These are phyloP conservation scores for Blepharisma undulans DNA, from an alignment of 169 alveolate genomes.

Conservation along the genomic window DNA sequence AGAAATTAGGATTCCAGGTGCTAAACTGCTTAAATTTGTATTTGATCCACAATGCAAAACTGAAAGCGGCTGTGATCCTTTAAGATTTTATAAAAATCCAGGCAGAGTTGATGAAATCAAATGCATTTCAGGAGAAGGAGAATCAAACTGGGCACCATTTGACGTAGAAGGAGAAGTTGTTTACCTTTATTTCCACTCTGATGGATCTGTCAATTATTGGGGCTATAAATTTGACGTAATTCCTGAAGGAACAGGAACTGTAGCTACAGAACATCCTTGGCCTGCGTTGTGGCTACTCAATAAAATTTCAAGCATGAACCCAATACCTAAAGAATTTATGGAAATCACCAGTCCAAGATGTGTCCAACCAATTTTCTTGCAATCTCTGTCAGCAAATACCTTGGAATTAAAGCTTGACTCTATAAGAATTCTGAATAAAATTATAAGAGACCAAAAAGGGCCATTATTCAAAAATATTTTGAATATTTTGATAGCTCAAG, in stretches of 20 bases:
- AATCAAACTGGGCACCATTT: not conserved
- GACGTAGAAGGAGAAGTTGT: constrained; percentile 30
- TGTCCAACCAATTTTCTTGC: not conserved
- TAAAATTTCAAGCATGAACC: not conserved
- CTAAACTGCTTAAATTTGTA: not conserved
- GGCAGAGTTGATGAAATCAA: constrained; percentile 28
- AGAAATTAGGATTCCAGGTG: constrained; percentile 23
- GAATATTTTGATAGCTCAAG: not conserved
- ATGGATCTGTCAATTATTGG: constrained; percentile 14
- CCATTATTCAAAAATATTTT: not conserved
- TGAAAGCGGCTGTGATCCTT: constrained; percentile 35
- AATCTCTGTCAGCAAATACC: not conserved
- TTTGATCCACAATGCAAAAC: constrained; percentile 38
- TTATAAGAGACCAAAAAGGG: not conserved
- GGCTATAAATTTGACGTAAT: constrained; percentile 37
- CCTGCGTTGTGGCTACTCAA: not conserved
- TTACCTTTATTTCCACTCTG: constrained; percentile 24
- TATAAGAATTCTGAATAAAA: not conserved
- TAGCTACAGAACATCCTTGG: not conserved
- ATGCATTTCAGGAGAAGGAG: constrained; percentile 25
- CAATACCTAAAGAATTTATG: not conserved
- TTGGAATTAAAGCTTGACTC: not conserved
- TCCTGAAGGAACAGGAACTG: not conserved
- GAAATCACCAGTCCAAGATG: not conserved
- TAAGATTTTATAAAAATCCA: not conserved